Conservation (phyloP, 371 early-diverging fungal genomes). For the Zopfochytrium polystomum region DNA sequence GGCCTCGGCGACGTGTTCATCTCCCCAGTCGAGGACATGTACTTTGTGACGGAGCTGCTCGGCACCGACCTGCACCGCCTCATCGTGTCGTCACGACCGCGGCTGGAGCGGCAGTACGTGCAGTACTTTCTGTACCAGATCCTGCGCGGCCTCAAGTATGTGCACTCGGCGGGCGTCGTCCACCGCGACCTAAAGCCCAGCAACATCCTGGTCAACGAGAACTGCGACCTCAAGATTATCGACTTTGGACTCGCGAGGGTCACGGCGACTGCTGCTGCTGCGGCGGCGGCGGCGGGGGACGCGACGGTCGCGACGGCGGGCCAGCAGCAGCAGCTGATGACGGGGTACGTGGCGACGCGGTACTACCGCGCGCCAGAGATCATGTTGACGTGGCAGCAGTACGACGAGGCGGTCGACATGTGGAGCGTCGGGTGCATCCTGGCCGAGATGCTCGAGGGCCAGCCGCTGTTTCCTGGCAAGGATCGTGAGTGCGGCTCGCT, state of each 20-base stretch:
- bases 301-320: no score
- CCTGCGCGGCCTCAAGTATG: conserved; percentile 59
- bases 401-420: conserved; percentile 93
- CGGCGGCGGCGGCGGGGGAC: conserved; percentile 50
- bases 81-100: conserved; percentile 80
- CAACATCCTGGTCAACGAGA: conserved; percentile 92
- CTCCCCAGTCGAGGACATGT: conserved; percentile 88
- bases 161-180: conserved; percentile 93
- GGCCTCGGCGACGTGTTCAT: conserved; percentile 74
- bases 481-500: conserved; percentile 93
- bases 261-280: conserved; percentile 40
- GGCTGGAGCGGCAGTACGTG: conserved; percentile 87
- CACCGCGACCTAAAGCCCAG: conserved; percentile 96
- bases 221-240: conserved; percentile 86
- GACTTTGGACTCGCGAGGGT: conserved; percentile 54
- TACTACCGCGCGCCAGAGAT: conserved; percentile 99
- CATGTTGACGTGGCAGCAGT: conserved; percentile 94
- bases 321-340: no score
- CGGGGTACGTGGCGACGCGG: conserved; percentile 91
- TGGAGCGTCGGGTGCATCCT: conserved; percentile 98
- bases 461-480: conserved; percentile 93
- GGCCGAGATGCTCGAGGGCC: conserved; percentile 96
- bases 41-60: conserved; percentile 91
- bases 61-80: conserved; percentile 92
- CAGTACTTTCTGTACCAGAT: conserved; percentile 96